Percentiles rank a stretch among this genome's conserved stretches.
These are phyloP conservation scores for Gamsiella multidivaricata DNA, from an alignment of 192 early-diverging fungal species.

Conservation along the genomic window DNA sequence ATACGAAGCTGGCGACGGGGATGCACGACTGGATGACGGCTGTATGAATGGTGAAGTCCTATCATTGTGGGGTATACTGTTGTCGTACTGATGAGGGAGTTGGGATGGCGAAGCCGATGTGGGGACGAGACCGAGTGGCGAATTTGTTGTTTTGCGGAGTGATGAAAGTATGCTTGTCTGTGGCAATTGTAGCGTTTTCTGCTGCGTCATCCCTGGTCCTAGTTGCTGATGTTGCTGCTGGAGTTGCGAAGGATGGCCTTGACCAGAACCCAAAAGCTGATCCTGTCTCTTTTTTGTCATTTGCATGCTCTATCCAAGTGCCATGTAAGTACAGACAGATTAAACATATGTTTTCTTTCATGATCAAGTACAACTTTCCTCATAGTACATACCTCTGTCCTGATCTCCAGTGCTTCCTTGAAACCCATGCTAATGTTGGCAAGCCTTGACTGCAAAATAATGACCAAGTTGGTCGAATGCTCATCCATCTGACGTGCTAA, in stretches of 20 bases:
- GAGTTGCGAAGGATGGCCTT: background rate
- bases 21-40: conserved; percentile 5
- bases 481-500: conserved; percentile 83
- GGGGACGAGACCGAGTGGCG: conserved; percentile 47
- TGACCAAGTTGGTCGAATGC: conserved; percentile 93
- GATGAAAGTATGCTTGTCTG: conserved; percentile 41
- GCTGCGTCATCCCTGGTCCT: conserved; percentile 1
- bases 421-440: conserved; percentile 91
- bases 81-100: conserved; percentile 9
- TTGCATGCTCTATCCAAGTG: conserved; percentile 31
- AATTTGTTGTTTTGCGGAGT: conserved; percentile 36
- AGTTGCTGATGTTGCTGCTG: conserved; percentile 13
- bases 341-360: background rate
- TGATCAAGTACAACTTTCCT: background rate
- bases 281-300: conserved; percentile 48
- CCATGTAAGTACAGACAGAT: background rate
- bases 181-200: conserved; percentile 10
- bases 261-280: conserved; percentile 24
- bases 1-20: background rate
- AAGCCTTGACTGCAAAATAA: conserved; percentile 90
- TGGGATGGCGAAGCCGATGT: conserved; percentile 35
- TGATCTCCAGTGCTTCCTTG: conserved; percentile 95
- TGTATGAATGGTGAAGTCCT: conserved; percentile 33
- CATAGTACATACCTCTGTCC: conserved; percentile 63
- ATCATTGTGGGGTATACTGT: conserved; percentile 49